Evolutionary conservation across 495 filamentous ascomycete species (phyloP), one percentile per base, ranked within the genome.

Genomic region (Xanthoparmelia taractica): DNA sequence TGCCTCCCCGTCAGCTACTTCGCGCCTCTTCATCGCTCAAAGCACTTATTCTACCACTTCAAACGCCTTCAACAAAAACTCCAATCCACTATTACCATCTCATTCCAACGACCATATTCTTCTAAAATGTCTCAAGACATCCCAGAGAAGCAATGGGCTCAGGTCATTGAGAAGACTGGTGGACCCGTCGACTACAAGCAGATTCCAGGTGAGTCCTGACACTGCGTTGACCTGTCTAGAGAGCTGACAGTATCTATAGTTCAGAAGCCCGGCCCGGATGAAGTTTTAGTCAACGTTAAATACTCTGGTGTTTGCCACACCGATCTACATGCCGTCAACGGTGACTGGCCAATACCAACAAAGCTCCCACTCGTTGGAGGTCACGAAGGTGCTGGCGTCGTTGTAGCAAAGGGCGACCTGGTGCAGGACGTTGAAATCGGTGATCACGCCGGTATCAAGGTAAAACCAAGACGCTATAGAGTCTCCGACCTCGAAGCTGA

Each of bases 231-330:
- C 15, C 38, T 40, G 29, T 27, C 29, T 20, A 27, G 4, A 40
- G 29, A 15, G 20, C 57, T 60, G 40, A 65, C 29, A 38, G 33
- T n/a, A 18, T 23, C 33, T 34, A 31, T 84, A 66, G 90, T 95
- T 56, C 80, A 81, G 57, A 82, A 83, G 69, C 92, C 92, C 6
- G 87, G 85, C 6, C 85, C 92, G 4, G 91, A 95, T 76, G 88
- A 97, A 74, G 87, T 97, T 66, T 84, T 96, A 45, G 77, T 97
- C 73, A 91, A 95, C 77, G 86, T 97, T 79, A 90, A 90, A 73
- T 97, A 87, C 82, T 87, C 89, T 10, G 92, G 92, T 71, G 92
- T 97, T 63, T 96, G 92, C 80, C 91, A 96, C 79, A 96, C 92
- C 0, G 88, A 91, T 64, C 77, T 91, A 29, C 89, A 94, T 77